A percentile compares a stretch with the other conserved stretches of the same genome.
Conservation (phyloP, 176 grass and related monocot species). For the Cenchrus fungigraminus region DNA sequence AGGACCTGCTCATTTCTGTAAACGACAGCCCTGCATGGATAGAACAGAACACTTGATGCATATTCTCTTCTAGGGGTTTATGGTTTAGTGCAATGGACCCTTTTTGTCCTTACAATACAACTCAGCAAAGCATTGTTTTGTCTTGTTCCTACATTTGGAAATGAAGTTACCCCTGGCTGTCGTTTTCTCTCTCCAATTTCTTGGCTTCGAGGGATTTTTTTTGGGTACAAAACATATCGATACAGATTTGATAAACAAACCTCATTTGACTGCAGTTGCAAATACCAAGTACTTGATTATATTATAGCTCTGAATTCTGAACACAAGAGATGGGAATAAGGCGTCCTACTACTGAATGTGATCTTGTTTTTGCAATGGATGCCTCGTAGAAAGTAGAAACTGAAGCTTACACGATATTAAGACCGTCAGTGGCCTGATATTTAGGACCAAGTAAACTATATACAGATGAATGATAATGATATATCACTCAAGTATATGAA, state of each 20-base stretch:
- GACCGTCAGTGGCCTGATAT: neutral
- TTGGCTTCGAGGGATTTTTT: neutral
- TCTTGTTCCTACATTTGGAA: neutral
- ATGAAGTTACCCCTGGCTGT: neutral
- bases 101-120: neutral
- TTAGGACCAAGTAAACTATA: neutral
- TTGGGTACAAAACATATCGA: neutral
- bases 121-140: slow-evolving; percentile 5
- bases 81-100: neutral
- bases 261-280: neutral
- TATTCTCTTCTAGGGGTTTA: slow-evolving; percentile 6
- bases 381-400: neutral
- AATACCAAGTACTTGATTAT: neutral
- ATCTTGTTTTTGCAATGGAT: slow-evolving; percentile 17
- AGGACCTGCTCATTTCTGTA: slow-evolving; percentile 19
- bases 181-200: neutral
- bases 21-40: slow-evolving; percentile 15
- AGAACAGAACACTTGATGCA: neutral
- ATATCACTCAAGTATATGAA: neutral
- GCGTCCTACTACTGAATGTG: neutral
- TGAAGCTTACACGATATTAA: neutral
- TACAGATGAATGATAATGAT: slow-evolving; percentile 9
- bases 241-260: neutral
- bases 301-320: neutral
- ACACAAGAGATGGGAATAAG: neutral